phyloP scores from a whole-genome alignment of 257 asterid genomes.

The Echites panduratus region DNA sequence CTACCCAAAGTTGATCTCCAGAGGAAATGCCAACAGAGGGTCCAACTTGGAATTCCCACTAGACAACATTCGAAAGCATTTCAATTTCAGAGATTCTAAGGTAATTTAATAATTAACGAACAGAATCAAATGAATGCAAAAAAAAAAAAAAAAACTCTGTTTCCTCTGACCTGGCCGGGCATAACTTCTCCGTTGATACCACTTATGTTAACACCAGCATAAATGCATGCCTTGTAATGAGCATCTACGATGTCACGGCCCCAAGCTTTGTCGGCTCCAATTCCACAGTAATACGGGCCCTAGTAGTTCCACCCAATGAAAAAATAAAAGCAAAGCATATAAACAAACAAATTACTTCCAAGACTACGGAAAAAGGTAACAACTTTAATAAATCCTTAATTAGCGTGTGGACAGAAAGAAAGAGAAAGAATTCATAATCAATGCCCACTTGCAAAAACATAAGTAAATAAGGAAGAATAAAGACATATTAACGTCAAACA shows the following conservation, averaged over 20 bases:
- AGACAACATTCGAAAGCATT: not conserved
- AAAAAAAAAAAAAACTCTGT: not conserved
- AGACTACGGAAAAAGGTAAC: not conserved
- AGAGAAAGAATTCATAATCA: not conserved
- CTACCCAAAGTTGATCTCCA: constrained; percentile 83
- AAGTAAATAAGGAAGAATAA: not conserved
- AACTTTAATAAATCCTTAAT: not conserved
- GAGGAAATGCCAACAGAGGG: constrained; percentile 90
- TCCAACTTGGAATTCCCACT: constrained; percentile 99
- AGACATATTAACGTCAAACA: not conserved
- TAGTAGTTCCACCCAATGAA: constrained; percentile 6
- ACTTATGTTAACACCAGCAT: constrained; percentile 81
- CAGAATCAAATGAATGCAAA: not conserved
- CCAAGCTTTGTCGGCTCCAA: constrained; percentile 84
- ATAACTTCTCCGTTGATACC: constrained; percentile 90
- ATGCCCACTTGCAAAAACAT: too few species aligned
- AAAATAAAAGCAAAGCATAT: not conserved
- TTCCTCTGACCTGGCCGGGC: constrained; percentile 74
- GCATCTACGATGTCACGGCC: constrained; percentile 86
- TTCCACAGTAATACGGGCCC: constrained; percentile 91
- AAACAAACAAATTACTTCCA: not conserved
- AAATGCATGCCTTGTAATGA: constrained; percentile 80
- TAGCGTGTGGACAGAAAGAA: not conserved
- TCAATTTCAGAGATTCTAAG: not conserved
- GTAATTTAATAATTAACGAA: not conserved